Base-by-base conservation (phyloP, 352 stramenopile species). In the Aphanomyces cochlioides region DNA sequence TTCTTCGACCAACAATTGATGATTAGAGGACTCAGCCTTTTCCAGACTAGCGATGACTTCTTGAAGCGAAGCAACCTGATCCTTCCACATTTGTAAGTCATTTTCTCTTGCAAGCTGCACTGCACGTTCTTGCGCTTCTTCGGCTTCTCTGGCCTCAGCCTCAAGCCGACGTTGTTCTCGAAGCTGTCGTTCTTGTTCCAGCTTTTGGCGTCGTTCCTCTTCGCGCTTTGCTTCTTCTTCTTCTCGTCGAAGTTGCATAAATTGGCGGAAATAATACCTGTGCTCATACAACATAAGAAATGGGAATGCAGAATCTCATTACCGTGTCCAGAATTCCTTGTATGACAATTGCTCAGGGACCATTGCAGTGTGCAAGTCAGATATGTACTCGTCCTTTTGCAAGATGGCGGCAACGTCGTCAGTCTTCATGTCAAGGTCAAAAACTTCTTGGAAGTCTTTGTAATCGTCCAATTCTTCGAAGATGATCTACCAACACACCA, bases 271-370 rank as follows among this genome's bases (percentile, higher is more conserved):
- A 74, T 92, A 93, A 61, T 81, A 87, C 47, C 80, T 83, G 21
- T 38, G 21, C 59, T 50, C 48, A 28, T 28, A 2, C 28, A 28
- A 28, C 28, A 28, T 28, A 28, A 28, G 1, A 28, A 28, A 7
- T 37, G 21, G 48, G 57, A 10, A n/a, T 8, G 48, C 41, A 19
- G 41, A 28, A 28, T 28, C 17, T 50, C 10, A n/a, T 50, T 77
- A 94, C 79, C 86, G 80, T 63, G 79, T 77, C 87, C 87, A 95
- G 61, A 95, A 95, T 74, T 95, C 87, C 64, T 91, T 84, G 66
- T 90, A 88, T 58, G 77, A 87, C 50, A 95, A 65, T 50, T 92
- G 78, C 59, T 89, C 73, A 4, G 87, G 87, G 47, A 95, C 87
- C 60, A 95, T 73, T 57, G 81, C 70, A 60, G 90, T 83, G 39